phyloP scores from a whole-genome alignment of 805 yeast species.

The Hanseniaspora meyeri region DNA sequence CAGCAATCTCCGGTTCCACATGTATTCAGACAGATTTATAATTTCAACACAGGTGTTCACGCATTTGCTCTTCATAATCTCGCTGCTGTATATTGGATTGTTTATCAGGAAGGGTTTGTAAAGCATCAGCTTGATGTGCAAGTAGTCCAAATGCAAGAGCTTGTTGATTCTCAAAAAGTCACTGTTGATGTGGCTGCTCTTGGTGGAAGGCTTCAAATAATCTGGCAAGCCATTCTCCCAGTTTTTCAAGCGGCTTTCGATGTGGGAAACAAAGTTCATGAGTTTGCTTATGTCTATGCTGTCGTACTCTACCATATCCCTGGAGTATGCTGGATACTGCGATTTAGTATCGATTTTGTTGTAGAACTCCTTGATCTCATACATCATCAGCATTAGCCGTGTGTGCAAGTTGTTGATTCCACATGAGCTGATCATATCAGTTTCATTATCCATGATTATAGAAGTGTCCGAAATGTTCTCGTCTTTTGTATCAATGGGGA shows the following conservation, averaged over 20 bases:
- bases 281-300: slow-evolving; percentile 29
- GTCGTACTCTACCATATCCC: slow-evolving; percentile 6
- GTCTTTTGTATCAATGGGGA: slow-evolving; percentile 77
- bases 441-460: slow-evolving; percentile 38
- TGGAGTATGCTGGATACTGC: slow-evolving; percentile 13
- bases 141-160: slow-evolving; percentile 54
- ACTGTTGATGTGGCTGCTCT: slow-evolving; percentile 39
- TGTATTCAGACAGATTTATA: slow-evolving; percentile 65
- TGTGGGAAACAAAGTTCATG: slow-evolving; percentile 23
- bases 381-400: slow-evolving; percentile 52
- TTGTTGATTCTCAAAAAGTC: slow-evolving; percentile 60
- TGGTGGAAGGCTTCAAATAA: slow-evolving; percentile 45
- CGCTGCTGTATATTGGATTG: slow-evolving; percentile 43
- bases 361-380: slow-evolving; percentile 52
- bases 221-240: slow-evolving; percentile 65
- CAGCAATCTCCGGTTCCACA: slow-evolving; percentile 58
- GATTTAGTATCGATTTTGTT: slow-evolving; percentile 51
- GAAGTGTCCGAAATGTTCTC: slow-evolving; percentile 66
- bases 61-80: slow-evolving; percentile 68
- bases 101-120: slow-evolving; percentile 85
- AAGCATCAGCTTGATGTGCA: slow-evolving; percentile 66
- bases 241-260: slow-evolving; percentile 54
- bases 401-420: slow-evolving; percentile 83
- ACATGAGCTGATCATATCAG: slow-evolving; percentile 46
- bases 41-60: slow-evolving; percentile 73